Conservation (phyloP, 306 rosid species). For the Vicia villosa region DNA sequence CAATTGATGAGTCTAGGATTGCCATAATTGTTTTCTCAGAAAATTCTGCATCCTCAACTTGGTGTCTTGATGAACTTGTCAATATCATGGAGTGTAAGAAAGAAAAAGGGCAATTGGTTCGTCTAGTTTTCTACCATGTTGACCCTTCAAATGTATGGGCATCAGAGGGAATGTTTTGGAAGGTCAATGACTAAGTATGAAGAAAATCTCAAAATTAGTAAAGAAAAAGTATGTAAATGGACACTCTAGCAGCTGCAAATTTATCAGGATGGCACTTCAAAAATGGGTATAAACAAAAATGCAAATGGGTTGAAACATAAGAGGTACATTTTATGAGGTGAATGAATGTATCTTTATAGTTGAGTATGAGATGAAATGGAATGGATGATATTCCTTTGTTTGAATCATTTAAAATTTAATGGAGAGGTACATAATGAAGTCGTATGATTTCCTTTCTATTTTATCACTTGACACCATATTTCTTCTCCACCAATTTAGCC, state of each 20-base stretch:
- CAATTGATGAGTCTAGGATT: too few relatives aligned
- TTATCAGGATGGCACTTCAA: slow-evolving; percentile 38
- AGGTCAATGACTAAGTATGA: slow-evolving; percentile 22
- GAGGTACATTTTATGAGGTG: too few relatives aligned
- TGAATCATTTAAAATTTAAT: too few relatives aligned
- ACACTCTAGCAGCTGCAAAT: slow-evolving; percentile 33
- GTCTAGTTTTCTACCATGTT: slow-evolving; percentile 28
- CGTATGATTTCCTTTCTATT: too few relatives aligned
- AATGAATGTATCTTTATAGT: too few relatives aligned
- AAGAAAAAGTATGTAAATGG: slow-evolving; percentile 15
- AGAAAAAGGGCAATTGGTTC: slow-evolving; percentile 25
- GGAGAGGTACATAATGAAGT: too few relatives aligned
- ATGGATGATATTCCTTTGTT: too few relatives aligned
- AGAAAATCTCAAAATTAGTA: neutral
- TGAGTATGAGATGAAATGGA: too few relatives aligned
- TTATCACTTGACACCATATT: too few relatives aligned
- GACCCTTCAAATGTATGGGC: slow-evolving; percentile 34
- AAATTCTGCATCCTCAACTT: slow-evolving; percentile 34
- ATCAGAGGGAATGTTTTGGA: slow-evolving; percentile 32
- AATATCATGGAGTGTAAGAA: slow-evolving; percentile 31
- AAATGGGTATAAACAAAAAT: slow-evolving; percentile 19
- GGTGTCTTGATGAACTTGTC: slow-evolving; percentile 37
- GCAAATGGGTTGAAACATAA: too few relatives aligned
- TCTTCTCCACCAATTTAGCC: too few relatives aligned
- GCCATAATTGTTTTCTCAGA: neutral